Evolutionary conservation across 2,329 filamentous ascomycete species (phyloP).

Genomic region (Macrophomina pseudophaseolina): DNA sequence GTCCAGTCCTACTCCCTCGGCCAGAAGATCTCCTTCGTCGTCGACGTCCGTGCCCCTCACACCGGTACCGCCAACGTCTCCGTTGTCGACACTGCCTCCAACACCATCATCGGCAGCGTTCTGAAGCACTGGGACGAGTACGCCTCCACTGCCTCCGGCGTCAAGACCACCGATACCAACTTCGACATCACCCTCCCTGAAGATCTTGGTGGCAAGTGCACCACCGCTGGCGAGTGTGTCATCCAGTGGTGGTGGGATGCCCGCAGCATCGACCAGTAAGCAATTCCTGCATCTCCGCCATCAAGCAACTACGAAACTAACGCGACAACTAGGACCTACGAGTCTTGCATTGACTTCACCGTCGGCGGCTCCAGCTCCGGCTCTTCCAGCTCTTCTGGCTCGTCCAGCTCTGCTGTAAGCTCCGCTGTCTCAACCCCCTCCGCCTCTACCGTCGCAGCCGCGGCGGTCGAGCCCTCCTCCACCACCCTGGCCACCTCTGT

Average conservation of each 20-base stretch:
- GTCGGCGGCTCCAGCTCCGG: constrained; percentile 42
- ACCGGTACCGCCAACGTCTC: constrained; percentile 64
- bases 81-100: constrained; percentile 59
- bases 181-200: constrained; percentile 62
- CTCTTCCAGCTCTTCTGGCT: constrained; percentile 24
- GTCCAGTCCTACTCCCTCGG: constrained; percentile 59
- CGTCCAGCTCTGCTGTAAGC: constrained; percentile 15
- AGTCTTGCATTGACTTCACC: constrained; percentile 66
- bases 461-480: background rate
- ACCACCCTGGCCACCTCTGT: constrained; percentile 18
- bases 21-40: constrained; percentile 51
- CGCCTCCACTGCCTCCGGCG: constrained; percentile 53
- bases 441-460: constrained; percentile 8
- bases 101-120: constrained; percentile 58
- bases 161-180: constrained; percentile 52
- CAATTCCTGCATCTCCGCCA: too few relatives aligned
- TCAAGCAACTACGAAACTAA: too few relatives aligned
- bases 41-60: constrained; percentile 59
- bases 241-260: constrained; percentile 70
- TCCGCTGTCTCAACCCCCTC: constrained; percentile 14
- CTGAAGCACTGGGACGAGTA: constrained; percentile 63
- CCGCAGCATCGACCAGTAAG: constrained; percentile 53
- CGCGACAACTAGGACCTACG: constrained; percentile 55
- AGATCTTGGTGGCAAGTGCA: constrained; percentile 53
- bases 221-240: constrained; percentile 57